A percentile compares a stretch with the other conserved stretches of the same genome.
Evolutionary conservation across 345 rosid species (phyloP).

Genomic region (Linum tenue): DNA sequence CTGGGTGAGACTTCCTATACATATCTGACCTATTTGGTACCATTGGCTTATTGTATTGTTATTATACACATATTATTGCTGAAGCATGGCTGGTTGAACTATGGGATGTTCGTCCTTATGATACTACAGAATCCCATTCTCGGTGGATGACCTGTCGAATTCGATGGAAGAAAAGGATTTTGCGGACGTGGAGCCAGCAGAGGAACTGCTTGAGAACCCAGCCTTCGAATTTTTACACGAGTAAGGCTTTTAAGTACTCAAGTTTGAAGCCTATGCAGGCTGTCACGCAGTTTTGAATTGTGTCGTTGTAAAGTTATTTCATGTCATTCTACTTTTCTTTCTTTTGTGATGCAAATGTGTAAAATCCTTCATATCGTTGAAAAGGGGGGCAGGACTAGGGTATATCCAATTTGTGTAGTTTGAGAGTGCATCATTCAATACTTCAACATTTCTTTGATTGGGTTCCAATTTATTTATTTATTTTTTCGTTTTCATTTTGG

Average conservation of each 20-base stretch:
- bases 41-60: neutral
- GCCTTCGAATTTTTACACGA: slow-evolving; percentile 81
- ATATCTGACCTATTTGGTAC: neutral
- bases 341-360: no score
- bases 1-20: slow-evolving; percentile 45
- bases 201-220: slow-evolving; percentile 65
- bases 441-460: no score
- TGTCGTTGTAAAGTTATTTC: slow-evolving; percentile 13
- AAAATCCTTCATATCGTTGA: no score
- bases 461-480: no score
- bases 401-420: no score
- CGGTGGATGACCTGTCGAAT: slow-evolving; percentile 76
- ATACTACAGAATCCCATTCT: slow-evolving; percentile 78
- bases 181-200: slow-evolving; percentile 61
- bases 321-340: no score
- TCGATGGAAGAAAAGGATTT: slow-evolving; percentile 85
- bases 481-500: no score
- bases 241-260: slow-evolving; percentile 16
- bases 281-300: neutral
- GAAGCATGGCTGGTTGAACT: neutral
- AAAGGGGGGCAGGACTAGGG: no score
- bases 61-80: neutral
- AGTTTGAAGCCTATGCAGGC: no score
- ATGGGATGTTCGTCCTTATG: neutral
- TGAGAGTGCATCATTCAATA: no score